These are phyloP conservation scores for Pestalotiopsis sp. DNA, from an alignment of 2,329 filamentous ascomycete species.

Conservation along the genomic window DNA sequence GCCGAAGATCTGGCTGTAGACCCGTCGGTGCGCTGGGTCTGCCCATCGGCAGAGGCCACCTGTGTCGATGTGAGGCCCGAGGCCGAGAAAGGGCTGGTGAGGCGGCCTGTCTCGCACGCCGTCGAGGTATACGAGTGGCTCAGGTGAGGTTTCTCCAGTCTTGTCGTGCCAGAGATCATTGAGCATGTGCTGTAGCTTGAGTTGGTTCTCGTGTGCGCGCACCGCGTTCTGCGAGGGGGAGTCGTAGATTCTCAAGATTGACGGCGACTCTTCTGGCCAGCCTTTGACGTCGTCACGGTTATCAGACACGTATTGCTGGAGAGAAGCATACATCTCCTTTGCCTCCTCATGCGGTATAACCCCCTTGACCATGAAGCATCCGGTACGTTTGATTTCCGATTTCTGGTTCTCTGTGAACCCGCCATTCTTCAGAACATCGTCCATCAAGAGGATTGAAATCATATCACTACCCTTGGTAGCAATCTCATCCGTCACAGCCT, in stretches of 20 bases:
- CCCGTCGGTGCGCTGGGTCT: conserved; percentile 32
- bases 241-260: background rate
- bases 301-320: background rate
- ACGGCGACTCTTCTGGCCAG: background rate
- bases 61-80: conserved; percentile 40
- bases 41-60: conserved; percentile 39
- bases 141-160: background rate
- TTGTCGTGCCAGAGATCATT: background rate
- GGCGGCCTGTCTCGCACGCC: conserved; percentile 20
- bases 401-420: background rate
- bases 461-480: background rate
- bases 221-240: background rate
- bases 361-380: background rate
- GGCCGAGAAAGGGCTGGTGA: conserved; percentile 32
- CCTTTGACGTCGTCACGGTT: background rate
- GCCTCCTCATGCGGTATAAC: background rate
- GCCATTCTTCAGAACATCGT: background rate
- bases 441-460: background rate
- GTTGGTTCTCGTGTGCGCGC: background rate
- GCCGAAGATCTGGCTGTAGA: conserved; percentile 32
- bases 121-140: conserved; percentile 19
- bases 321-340: background rate
- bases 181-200: background rate
- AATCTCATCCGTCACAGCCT: background rate
- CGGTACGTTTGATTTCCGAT: background rate